Base-by-base conservation (phyloP, 2,329 filamentous ascomycete genomes). In the Incumbomyces delicatus region DNA sequence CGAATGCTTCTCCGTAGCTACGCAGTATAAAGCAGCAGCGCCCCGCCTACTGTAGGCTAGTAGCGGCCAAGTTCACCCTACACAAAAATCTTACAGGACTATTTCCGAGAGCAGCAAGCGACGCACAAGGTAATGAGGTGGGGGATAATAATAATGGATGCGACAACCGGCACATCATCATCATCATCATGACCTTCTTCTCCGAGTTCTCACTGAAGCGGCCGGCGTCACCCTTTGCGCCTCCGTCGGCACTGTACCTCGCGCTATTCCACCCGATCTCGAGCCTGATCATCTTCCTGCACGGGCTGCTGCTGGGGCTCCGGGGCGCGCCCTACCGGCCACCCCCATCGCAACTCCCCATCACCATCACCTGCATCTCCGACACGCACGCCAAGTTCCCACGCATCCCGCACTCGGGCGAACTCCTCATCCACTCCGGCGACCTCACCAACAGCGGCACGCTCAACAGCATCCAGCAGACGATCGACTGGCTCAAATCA, bases 391-490 rank as follows among this genome's bases (percentile, higher is more conserved):
- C 78, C 50, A 72, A 75, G 35, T 72, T 73, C 8, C 68, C 78
- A 6, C 57, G 64, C 14, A 57, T 71, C n/a, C 72, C 94, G 1
- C 87, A 88, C 0, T 66, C 75, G 8, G 89, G 88, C 47, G 88
- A 95, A 63, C 72, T 95, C 17, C 76, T 96, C 41, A 84, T 96
- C 57, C 90, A 95, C 61, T 85, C 87, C 2, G 90, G 90, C 32
- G 90, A 96, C 66, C 72, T 95, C 58, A 83, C 82, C 45, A 81
- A 87, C 56, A 70, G 71, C 17, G 90, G 90, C 33, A 83, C 79
- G 7, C 74, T 78, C 1, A 70, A 71, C 11, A 83, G 87, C 51
- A 81, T 96, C 47, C 87, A 95, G 67, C 70, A 68, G n/a, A 83
- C 92, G 58, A 72, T 95, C 36, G 78, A 94, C 68, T 95, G 87